Evolutionary conservation across 2,329 filamentous ascomycete genomes (phyloP).

Genomic region (Cordyceps tenuipes): DNA sequence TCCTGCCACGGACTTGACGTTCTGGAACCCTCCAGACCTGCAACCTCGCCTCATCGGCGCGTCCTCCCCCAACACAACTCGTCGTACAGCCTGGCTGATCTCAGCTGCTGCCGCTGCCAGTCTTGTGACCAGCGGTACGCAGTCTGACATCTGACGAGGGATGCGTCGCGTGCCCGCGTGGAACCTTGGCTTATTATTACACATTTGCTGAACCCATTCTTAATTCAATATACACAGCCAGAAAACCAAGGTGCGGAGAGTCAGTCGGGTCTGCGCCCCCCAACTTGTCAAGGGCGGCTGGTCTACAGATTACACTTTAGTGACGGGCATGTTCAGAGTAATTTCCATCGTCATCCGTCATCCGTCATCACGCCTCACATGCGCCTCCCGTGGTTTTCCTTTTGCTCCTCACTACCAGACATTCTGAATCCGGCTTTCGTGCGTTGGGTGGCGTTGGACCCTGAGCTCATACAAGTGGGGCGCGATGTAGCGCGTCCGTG

Average conservation of each 20-base stretch:
- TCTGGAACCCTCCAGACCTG: background rate
- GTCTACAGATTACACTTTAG: too few relatives aligned
- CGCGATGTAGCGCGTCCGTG: background rate
- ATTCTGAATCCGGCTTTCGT: background rate
- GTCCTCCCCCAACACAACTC: too few relatives aligned
- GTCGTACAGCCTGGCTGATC: background rate
- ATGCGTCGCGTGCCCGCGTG: too few relatives aligned
- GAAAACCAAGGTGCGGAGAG: background rate
- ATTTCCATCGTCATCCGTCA: too few relatives aligned
- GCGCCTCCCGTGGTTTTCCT: background rate
- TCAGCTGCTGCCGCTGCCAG: background rate
- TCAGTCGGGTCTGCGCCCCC: background rate
- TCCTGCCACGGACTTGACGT: background rate
- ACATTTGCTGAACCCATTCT: too few relatives aligned
- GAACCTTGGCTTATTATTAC: too few relatives aligned
- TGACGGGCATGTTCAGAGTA: background rate
- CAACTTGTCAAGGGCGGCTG: background rate
- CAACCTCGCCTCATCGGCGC: background rate
- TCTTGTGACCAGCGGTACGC: background rate
- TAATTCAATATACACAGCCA: background rate
- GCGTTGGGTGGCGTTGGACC: conserved; percentile 9
- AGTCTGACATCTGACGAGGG: background rate
- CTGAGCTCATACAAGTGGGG: conserved; percentile 6
- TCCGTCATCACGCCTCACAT: background rate
- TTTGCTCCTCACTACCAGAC: background rate